These are phyloP conservation scores for Calonectria pteridis DNA, from an alignment of 2,329 filamentous ascomycete genomes.

Conservation along the genomic window DNA sequence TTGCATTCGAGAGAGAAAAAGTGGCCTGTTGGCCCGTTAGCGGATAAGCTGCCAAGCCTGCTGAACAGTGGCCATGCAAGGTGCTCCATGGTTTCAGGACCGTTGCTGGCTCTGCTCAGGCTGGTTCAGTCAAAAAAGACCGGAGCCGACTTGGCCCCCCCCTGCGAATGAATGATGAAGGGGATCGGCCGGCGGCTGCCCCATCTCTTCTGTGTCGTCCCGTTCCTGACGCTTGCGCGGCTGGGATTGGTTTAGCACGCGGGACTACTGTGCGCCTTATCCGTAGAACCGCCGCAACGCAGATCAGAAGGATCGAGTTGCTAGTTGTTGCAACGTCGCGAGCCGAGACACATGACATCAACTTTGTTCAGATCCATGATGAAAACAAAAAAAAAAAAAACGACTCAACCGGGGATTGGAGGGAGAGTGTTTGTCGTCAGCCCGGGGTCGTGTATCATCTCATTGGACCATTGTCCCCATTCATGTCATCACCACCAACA, in stretches of 20 bases:
- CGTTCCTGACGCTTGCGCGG: background rate
- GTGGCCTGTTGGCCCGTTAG: conserved; percentile 3
- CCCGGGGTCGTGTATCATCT: background rate
- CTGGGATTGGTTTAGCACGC: background rate
- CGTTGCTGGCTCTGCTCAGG: background rate
- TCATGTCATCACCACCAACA: background rate
- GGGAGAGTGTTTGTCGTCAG: background rate
- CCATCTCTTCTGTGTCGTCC: background rate
- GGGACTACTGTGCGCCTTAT: background rate
- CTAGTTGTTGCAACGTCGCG: background rate
- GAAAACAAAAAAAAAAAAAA: background rate
- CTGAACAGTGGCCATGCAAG: background rate
- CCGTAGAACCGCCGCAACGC: background rate
- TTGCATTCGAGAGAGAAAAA: background rate
- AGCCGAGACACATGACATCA: background rate
- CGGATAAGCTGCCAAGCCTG: background rate
- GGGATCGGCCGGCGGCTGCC: background rate
- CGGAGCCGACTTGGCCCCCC: background rate
- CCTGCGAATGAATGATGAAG: background rate
- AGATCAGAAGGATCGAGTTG: too few species aligned
- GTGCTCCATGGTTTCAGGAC: conserved; percentile 4
- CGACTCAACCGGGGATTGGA: background rate
- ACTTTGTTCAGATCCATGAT: background rate
- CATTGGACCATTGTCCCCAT: background rate
- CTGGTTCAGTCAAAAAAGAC: too few species aligned